Evolutionary conservation across 2,329 filamentous ascomycete species (phyloP), one percentile per base, ranked within the genome.

Genomic region (Fusarium sp.): DNA sequence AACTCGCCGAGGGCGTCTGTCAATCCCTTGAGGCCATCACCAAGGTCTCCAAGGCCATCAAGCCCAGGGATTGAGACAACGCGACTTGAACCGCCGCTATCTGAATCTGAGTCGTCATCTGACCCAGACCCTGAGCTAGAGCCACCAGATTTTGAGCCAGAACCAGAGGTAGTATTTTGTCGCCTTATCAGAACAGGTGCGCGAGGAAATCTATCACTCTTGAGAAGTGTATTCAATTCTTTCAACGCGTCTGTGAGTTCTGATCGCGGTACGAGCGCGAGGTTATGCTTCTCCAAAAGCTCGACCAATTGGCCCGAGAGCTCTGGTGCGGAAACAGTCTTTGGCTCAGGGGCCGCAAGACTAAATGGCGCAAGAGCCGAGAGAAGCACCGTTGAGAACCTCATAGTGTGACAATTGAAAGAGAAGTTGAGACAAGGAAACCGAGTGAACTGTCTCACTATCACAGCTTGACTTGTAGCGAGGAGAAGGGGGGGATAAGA

Each of bases 191-290:
- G 35, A 25, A 67, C 57, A 23, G 71, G 68, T 3, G 49, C 38
- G 8, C 33, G 37, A 7, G 60, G 60, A 18, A 65, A 57, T 15
- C 66, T 18, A 28, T 70, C 81, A 52, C 78, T 81, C 73, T 80
- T 81, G 35, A 86, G 82, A 25, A 86, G 77, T 11, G 74, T 74
- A 44, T 82, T 85, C 60, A 86, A 80, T 73, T 86, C 83, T 10
- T 81, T 82, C 21, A 86, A 68, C 3, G 81, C 83, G 46, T 85
- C 84, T n/a, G 84, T 84, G 60, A 86, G 82, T 61, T 86, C 83
- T 50, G 82, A 84, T n/a, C 83, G 80, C 38, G 84, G 84, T 12
- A 85, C 84, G 56, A 86, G 75, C 33, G 82, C 84, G 37, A 86
- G 78, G 60, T 85, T 84, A 74, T 85, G 83, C 74, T 81, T 85